Percentiles rank a stretch among this genome's conserved stretches.
Conservation (phyloP, 441 rosid genomes). For the Codiaeum variegatum region DNA sequence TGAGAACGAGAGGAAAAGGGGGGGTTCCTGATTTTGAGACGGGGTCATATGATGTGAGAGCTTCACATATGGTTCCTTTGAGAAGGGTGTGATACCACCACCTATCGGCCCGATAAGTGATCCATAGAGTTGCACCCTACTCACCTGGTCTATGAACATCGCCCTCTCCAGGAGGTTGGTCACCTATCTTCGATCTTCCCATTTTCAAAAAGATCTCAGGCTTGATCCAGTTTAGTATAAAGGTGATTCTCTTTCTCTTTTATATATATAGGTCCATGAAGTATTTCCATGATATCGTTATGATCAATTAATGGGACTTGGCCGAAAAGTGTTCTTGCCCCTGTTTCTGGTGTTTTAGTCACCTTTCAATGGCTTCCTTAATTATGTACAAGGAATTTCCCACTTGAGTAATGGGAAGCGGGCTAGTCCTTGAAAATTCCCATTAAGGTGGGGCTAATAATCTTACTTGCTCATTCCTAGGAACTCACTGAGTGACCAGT, state of each 20-base stretch:
- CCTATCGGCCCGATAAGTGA: not conserved
- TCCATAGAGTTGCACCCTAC: not conserved
- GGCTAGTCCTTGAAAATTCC: too few species aligned
- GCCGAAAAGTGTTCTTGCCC: too few species aligned
- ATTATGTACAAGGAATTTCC: too few species aligned
- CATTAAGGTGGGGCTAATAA: too few species aligned
- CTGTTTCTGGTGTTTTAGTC: too few species aligned
- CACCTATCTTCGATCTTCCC: not conserved
- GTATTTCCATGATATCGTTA: not conserved
- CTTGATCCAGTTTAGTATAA: not conserved
- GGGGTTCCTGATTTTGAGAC: not conserved
- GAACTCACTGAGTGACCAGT: too few species aligned
- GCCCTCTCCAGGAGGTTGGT: not conserved
- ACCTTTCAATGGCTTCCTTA: too few species aligned
- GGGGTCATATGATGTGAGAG: not conserved
- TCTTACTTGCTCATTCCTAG: too few species aligned
- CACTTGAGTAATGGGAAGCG: too few species aligned
- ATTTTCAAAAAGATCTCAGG: not conserved
- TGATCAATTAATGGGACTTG: not conserved
- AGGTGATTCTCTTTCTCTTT: not conserved
- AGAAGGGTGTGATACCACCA: slow-evolving; percentile 1
- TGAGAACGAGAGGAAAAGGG: too few species aligned
- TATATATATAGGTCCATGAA: not conserved
- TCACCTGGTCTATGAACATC: not conserved
- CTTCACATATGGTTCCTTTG: not conserved